Base-by-base conservation (phyloP, 2,329 filamentous ascomycete species). In the Alternaria sp. region DNA sequence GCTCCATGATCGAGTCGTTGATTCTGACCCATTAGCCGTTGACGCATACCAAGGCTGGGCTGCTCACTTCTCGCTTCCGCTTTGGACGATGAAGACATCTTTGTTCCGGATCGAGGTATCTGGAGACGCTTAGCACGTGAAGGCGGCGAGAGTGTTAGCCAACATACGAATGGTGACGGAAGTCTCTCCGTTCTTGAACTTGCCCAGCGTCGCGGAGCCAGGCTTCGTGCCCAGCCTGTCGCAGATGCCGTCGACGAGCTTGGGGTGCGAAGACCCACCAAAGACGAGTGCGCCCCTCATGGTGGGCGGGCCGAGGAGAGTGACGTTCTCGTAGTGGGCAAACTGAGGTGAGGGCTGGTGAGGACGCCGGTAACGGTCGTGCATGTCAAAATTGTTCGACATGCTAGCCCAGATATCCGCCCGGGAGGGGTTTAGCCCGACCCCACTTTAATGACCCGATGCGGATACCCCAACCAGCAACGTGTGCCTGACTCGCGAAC, bases 1-100 rank as follows among this genome's bases (percentile, higher is more conserved):
- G 87, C 86, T 99, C 96, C 94, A 99, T 97, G 78, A 99, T 94
- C 76, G 93, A 96, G 83, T 99, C 96, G 81, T 99, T 99, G 86
- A 97, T 97, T 83, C 83, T 84, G 77, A 23, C 61, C 60, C 71
- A 67, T 74, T 73, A 75, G 70, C 63, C 58, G 64, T 64, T 65
- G 67, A 54, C 47, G 55, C 43, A 54, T 33, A 51, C 47, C 53
- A n/a, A 58, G 37, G 58, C 54, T 20, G 43, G 57, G 37, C 30
- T 55, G 72, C 82, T 54, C 78, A 85, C 84, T 92, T 93, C 78
- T 89, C 87, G 83, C 96, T 97, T 69, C 96, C 96, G 67, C 95
- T 98, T 85, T 99, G 96, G 65, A 99, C 92, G 79, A 99, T 95
- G 81, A 98, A 99, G 75, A 99, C 95, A 87, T 99, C 95, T 82